Percentiles rank a stretch among this genome's conserved stretches.
phyloP scores from a whole-genome alignment of 352 stramenopile species.

The Pythium phragmiticola region DNA sequence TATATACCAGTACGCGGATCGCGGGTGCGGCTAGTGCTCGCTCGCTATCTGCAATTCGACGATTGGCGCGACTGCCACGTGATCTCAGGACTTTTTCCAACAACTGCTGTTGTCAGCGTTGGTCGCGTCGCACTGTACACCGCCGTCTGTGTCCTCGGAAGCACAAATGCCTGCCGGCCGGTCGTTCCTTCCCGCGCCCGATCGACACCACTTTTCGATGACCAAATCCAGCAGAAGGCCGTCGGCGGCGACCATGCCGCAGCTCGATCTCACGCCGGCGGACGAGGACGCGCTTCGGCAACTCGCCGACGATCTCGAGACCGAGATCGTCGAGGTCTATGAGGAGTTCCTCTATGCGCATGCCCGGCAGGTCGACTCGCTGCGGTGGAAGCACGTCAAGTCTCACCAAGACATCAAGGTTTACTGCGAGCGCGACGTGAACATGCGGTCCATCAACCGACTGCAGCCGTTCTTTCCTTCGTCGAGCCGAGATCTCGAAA shows the following conservation, averaged over 20 bases:
- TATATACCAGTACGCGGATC: no score
- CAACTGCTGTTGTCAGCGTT: no score
- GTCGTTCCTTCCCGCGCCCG: background rate
- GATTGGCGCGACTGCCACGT: no score
- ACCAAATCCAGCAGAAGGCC: slow-evolving; percentile 4
- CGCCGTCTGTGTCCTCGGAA: no score
- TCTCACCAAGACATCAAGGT: slow-evolving; percentile 39
- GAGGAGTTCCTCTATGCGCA: slow-evolving; percentile 39
- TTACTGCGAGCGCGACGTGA: slow-evolving; percentile 36
- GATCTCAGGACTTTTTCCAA: no score
- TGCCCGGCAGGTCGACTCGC: slow-evolving; percentile 30
- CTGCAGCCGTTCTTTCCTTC: slow-evolving; percentile 27
- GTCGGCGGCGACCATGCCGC: slow-evolving; percentile 19
- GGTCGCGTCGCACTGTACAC: no score
- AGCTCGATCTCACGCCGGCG: slow-evolving; percentile 30
- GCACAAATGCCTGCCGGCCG: background rate
- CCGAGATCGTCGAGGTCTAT: slow-evolving; percentile 43
- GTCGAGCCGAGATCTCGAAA: slow-evolving; percentile 6
- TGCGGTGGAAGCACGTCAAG: slow-evolving; percentile 47
- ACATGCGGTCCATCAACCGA: slow-evolving; percentile 25
- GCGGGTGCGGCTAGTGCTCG: no score
- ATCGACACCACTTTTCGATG: slow-evolving; percentile 16
- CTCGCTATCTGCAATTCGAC: no score
- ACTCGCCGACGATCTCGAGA: slow-evolving; percentile 44
- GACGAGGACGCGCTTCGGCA: slow-evolving; percentile 35